Base-by-base conservation (phyloP, 1,139 yeast species). In the Pichia sp. region DNA sequence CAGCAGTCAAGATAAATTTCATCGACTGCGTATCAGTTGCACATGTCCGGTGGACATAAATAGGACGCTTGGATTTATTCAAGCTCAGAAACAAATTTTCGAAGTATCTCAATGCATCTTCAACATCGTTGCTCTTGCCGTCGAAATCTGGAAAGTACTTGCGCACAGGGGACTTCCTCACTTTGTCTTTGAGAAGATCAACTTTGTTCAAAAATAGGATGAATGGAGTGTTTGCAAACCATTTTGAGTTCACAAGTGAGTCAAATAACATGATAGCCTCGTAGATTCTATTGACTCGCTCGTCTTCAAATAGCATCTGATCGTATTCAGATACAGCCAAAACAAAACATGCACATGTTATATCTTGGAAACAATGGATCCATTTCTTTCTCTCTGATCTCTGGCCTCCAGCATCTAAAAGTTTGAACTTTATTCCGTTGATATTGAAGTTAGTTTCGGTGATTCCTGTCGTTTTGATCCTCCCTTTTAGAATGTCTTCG, bases 341-440 rank as follows among this genome's bases (percentile, higher is more conserved):
- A n/a, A 93, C 97, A 70, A 90, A 93, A 42, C 93, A 71, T 1
- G 95, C 85, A 1, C 96, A 90, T 0, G 96, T 87, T 54, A 93
- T 90, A 61, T 88, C 90, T 65, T 92, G 95, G 71, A 95, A 93
- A 67, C 96, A 89, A 68, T 92, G 97, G 58, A 93, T 88, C 99
- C 99, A 93, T 68, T 93, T 93, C 62, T 85, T 84, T 56, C 99
- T 79, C 71, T 93, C 99, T 45, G 92, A 83, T 56, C 99, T 76
- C 72, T 93, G 99, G 1, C 99, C 99, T 50, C 99, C 99, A 5
- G 97, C 98, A 73, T 93, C 99, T 55, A 90, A 75, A 49, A 95
- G 89, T 63, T 82, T 84, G 66, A 92, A 84, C 58, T 78, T 83
- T 54, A 81, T 77, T 10, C 85, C 75, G 61, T 87, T 78, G 57